phyloP scores from a whole-genome alignment of 352 stramenopile species.

The Globisporangium viniferum region DNA sequence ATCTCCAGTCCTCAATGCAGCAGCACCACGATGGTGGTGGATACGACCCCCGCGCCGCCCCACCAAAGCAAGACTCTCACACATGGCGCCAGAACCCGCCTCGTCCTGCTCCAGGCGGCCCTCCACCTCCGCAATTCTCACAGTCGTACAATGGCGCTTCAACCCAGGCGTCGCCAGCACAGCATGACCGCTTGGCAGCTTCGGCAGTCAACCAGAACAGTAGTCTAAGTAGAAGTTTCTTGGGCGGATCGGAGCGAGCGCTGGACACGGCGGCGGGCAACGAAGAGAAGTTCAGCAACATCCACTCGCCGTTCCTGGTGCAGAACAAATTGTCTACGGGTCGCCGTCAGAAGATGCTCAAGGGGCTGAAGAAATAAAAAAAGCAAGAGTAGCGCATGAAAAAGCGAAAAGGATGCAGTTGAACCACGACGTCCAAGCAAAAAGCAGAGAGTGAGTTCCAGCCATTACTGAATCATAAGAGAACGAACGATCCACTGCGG shows the following conservation, averaged over 20 bases:
- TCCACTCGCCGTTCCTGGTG: constrained; percentile 82
- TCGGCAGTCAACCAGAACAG: constrained; percentile 34
- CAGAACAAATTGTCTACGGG: constrained; percentile 86
- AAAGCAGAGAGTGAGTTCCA: background rate
- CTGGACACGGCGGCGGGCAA: constrained; percentile 44
- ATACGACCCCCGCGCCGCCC: constrained; percentile 24
- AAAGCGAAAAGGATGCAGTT: background rate
- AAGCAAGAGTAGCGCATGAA: background rate
- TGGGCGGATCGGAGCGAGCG: constrained; percentile 20
- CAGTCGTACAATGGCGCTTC: constrained; percentile 36
- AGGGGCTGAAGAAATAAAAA: constrained; percentile 83
- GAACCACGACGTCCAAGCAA: constrained; percentile 2
- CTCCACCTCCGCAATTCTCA: constrained; percentile 13
- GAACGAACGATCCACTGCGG: background rate
- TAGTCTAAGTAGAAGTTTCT: constrained; percentile 65
- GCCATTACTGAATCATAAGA: background rate
- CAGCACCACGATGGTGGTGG: constrained; percentile 5
- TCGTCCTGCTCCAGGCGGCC: constrained; percentile 1
- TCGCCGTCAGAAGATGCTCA: constrained; percentile 86
- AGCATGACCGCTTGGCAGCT: constrained; percentile 17
- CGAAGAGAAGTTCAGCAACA: constrained; percentile 84
- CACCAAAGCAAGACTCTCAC: constrained; percentile 44
- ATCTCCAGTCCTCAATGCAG: constrained; percentile 18
- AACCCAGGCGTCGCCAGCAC: constrained; percentile 24
- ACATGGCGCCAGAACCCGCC: constrained; percentile 60